phyloP scores from a whole-genome alignment of 2,329 filamentous ascomycete genomes.

The Beauveria asiatica region DNA sequence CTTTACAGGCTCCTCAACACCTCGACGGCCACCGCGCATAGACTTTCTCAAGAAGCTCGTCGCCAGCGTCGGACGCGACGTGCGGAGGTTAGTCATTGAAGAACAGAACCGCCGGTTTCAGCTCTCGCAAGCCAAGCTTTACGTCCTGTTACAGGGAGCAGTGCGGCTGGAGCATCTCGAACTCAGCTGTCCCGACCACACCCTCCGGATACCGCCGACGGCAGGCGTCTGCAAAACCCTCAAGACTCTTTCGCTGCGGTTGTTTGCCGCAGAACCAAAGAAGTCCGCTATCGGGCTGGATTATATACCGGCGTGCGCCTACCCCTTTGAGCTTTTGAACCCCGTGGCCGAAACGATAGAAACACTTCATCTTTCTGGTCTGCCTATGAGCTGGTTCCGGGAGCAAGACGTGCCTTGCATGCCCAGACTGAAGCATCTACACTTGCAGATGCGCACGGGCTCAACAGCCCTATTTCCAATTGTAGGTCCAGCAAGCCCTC shows the following conservation, averaged over 20 bases:
- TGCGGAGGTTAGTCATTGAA: conserved; percentile 21
- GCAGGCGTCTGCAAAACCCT: conserved; percentile 10
- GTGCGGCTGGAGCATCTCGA: conserved; percentile 21
- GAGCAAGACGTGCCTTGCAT: conserved; percentile 15
- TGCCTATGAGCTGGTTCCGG: conserved; percentile 16
- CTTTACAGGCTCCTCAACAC: conserved; percentile 18
- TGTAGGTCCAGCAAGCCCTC: conserved; percentile 13
- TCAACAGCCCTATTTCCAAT: conserved; percentile 12
- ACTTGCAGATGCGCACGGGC: conserved; percentile 17
- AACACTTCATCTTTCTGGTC: conserved; percentile 17
- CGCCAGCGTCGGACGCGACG: conserved; percentile 23
- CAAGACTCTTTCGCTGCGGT: background rate
- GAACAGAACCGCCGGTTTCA: conserved; percentile 18
- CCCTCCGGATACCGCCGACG: background rate
- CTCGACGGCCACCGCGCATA: conserved; percentile 17
- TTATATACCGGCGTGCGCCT: background rate
- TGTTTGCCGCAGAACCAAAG: background rate
- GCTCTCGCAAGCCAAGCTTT: conserved; percentile 23
- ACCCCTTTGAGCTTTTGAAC: background rate
- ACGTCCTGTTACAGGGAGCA: conserved; percentile 19
- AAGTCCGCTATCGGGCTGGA: conserved; percentile 2
- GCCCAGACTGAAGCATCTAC: conserved; percentile 22
- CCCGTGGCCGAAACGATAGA: conserved; percentile 18
- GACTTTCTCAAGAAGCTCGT: conserved; percentile 22
- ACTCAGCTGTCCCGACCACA: conserved; percentile 14